These are phyloP conservation scores for Naganishia friedmannii DNA, from an alignment of 768 basidiomycete species.

Conservation along the genomic window DNA sequence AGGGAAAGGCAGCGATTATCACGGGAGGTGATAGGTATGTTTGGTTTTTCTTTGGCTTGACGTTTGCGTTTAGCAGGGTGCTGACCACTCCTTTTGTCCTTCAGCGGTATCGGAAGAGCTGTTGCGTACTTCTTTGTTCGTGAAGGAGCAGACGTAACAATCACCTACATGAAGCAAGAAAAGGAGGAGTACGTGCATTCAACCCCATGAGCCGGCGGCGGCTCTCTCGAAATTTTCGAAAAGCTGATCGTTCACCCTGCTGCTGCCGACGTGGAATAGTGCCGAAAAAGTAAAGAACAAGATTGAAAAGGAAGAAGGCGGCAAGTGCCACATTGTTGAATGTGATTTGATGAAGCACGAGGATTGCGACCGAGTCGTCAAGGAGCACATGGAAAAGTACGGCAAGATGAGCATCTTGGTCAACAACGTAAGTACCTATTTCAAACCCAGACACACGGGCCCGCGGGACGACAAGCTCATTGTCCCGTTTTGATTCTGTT, in stretches of 20 bases:
- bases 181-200: constrained; percentile 55
- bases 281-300: constrained; percentile 58
- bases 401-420: constrained; percentile 37
- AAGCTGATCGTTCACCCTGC: neutral
- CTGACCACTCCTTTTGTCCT: constrained; percentile 12
- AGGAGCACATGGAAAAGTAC: constrained; percentile 56
- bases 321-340: constrained; percentile 47
- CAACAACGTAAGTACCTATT: constrained; percentile 31
- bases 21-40: constrained; percentile 43
- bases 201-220: too few relatives aligned
- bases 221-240: too few relatives aligned
- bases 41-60: constrained; percentile 3
- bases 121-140: constrained; percentile 52
- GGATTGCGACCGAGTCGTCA: constrained; percentile 56
- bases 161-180: constrained; percentile 61
- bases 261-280: constrained; percentile 25
- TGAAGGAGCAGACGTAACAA: constrained; percentile 55
- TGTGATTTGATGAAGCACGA: constrained; percentile 56
- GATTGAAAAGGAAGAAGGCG: constrained; percentile 55
- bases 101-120: constrained; percentile 45
- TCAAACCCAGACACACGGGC: neutral
- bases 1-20: constrained; percentile 49
- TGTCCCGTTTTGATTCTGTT: too few relatives aligned
- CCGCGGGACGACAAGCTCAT: neutral
- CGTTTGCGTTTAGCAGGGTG: neutral